Percentiles rank a stretch among this genome's conserved stretches.
These are phyloP conservation scores for Immersiporthe knoxdaviesiana DNA, from an alignment of 2,329 filamentous ascomycete genomes.

Conservation along the genomic window DNA sequence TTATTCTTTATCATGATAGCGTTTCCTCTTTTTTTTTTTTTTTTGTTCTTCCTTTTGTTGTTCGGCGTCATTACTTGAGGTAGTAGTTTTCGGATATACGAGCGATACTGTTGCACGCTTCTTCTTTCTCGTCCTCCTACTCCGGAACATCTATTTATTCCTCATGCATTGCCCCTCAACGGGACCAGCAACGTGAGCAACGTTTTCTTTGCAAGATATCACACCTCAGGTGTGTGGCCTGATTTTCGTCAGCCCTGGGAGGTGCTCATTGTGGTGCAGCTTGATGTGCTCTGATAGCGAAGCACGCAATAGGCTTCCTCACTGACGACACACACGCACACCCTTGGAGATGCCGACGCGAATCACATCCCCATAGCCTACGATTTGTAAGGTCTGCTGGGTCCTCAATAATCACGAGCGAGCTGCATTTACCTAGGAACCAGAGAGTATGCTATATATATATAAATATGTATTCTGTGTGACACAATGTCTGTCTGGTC, in stretches of 20 bases:
- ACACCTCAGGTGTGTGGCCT: background rate
- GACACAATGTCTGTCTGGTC: background rate
- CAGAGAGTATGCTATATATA: background rate
- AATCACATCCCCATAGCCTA: background rate
- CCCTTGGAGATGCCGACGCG: conserved; percentile 1
- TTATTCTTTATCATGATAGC: background rate
- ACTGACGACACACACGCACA: conserved; percentile 28
- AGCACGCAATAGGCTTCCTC: conserved; percentile 28
- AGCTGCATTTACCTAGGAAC: background rate
- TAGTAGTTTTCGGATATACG: conserved; percentile 7
- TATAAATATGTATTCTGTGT: background rate
- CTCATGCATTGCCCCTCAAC: background rate
- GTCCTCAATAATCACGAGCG: background rate
- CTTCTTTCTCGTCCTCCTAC: background rate
- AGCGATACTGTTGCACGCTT: background rate
- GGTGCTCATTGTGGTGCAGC: conserved; percentile 25
- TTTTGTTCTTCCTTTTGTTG: background rate
- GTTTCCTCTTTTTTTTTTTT: background rate
- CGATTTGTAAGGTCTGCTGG: conserved; percentile 7
- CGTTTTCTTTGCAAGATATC: background rate
- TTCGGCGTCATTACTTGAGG: background rate
- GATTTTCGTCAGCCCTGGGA: background rate
- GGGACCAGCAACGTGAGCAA: background rate
- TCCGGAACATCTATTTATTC: background rate
- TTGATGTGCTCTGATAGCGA: conserved; percentile 26